Percentiles rank a stretch among this genome's conserved stretches.
These are phyloP conservation scores for Beauveria pseudobassiana DNA, from an alignment of 2,329 filamentous ascomycete species.

Conservation along the genomic window DNA sequence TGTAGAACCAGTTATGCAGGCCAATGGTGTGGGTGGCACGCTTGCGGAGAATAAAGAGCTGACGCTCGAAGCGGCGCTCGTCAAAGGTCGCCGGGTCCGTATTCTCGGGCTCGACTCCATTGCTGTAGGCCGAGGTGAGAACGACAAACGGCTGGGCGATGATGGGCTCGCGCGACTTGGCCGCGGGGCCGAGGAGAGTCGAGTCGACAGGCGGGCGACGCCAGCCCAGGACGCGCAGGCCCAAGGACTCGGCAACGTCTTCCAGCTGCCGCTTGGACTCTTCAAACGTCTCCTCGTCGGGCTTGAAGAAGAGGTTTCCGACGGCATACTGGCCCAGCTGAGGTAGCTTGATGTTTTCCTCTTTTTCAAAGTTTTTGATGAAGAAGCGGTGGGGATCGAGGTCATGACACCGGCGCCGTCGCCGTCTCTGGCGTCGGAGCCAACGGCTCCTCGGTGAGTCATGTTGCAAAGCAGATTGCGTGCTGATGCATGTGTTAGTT, in stretches of 20 bases:
- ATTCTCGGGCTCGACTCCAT: slow-evolving; percentile 67
- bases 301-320: slow-evolving; percentile 98
- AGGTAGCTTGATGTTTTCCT: slow-evolving; percentile 81
- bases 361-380: slow-evolving; percentile 92
- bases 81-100: slow-evolving; percentile 77
- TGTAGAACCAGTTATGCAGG: slow-evolving; percentile 97
- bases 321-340: slow-evolving; percentile 89
- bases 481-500: slow-evolving; percentile 40
- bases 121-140: slow-evolving; percentile 74
- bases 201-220: slow-evolving; percentile 93
- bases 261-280: slow-evolving; percentile 91
- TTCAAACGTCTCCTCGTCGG: slow-evolving; percentile 79
- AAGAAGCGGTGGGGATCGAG: slow-evolving; percentile 97
- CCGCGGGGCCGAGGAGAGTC: slow-evolving; percentile 83
- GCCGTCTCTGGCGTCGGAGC: slow-evolving; percentile 94
- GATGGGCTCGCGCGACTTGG: slow-evolving; percentile 86
- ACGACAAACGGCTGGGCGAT: slow-evolving; percentile 96
- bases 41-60: slow-evolving; percentile 92
- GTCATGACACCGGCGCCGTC: slow-evolving; percentile 99
- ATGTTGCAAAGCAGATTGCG: slow-evolving; percentile 97
- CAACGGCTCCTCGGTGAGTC: slow-evolving; percentile 98
- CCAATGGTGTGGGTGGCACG: slow-evolving; percentile 90
- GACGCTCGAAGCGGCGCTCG: slow-evolving; percentile 79
- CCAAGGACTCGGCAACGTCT: slow-evolving; percentile 81
- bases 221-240: slow-evolving; percentile 89